Percentiles rank a stretch among this genome's conserved stretches.
phyloP scores from a whole-genome alignment of 768 basidiomycete species.

The Amylocystis lapponica region DNA sequence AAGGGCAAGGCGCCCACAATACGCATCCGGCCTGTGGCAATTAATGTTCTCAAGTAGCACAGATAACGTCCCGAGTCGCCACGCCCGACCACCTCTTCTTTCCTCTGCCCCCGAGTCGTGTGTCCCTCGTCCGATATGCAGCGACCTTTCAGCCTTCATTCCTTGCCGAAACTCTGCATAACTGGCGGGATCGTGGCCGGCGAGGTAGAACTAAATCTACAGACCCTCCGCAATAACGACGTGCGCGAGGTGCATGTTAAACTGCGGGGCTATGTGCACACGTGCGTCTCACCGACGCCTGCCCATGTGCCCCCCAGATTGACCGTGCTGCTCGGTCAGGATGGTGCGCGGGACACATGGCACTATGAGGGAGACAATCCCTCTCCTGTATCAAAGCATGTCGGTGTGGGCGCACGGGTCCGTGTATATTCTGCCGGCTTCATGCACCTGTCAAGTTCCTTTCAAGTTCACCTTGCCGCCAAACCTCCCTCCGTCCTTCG shows the following conservation, averaged over 20 bases:
- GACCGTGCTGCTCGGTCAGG: no score
- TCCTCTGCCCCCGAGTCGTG: no score
- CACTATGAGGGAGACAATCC: not conserved
- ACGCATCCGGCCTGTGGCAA: no score
- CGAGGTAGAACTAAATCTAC: constrained; percentile 9
- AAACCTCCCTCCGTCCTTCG: constrained; percentile 16
- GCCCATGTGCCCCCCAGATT: no score
- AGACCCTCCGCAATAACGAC: constrained; percentile 5
- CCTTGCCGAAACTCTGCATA: constrained; percentile 2
- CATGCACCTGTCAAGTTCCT: constrained; percentile 10
- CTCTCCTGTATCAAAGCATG: not conserved
- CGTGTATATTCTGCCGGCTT: not conserved
- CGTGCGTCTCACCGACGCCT: no score
- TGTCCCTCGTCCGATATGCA: no score
- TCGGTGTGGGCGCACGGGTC: not conserved
- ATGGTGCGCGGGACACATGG: no score
- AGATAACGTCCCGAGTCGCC: no score
- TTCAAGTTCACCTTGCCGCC: constrained; percentile 15
- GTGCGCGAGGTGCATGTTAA: constrained; percentile 13
- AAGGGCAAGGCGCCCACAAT: no score
- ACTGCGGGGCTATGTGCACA: constrained; percentile 8
- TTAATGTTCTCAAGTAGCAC: no score
- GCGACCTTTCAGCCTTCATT: no score
- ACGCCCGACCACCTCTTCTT: no score
- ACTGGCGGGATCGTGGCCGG: constrained; percentile 9